Conservation (phyloP, 2,329 filamentous ascomycete species). For the Monilinia aucupariae region DNA sequence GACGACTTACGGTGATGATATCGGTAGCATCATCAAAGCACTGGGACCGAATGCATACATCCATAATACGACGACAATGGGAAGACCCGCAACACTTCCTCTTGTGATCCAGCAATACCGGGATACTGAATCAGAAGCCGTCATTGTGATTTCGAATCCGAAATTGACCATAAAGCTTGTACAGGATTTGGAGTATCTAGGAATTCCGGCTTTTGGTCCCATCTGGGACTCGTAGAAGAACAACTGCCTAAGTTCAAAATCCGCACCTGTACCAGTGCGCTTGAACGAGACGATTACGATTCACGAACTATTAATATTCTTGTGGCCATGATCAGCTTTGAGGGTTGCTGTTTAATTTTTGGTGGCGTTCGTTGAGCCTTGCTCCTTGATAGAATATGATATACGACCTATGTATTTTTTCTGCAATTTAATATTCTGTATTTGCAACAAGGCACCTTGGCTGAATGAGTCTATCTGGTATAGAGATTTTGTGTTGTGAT, state of each 20-base stretch:
- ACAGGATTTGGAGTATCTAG: constrained; percentile 38
- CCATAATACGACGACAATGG: constrained; percentile 35
- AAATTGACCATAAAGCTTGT: constrained; percentile 38
- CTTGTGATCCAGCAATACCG: constrained; percentile 31
- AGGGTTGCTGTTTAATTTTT: neutral
- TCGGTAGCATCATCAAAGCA: constrained; percentile 33
- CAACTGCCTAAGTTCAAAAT: neutral
- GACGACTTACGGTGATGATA: constrained; percentile 35
- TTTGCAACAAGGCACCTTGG: too few relatives aligned
- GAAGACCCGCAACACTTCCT: constrained; percentile 36
- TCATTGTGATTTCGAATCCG: constrained; percentile 38
- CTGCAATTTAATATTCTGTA: neutral
- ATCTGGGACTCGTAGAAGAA: constrained; percentile 34
- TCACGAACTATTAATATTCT: neutral
- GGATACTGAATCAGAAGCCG: constrained; percentile 37
- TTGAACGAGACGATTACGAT: neutral
- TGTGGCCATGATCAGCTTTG: neutral
- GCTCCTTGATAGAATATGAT: neutral
- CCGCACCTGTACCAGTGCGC: neutral
- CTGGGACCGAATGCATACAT: constrained; percentile 36
- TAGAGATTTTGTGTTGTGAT: too few relatives aligned
- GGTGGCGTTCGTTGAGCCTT: neutral
- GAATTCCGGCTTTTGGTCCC: constrained; percentile 37
- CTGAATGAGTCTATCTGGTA: too few relatives aligned
- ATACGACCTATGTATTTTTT: neutral